phyloP scores from a whole-genome alignment of 768 basidiomycete species.

The Lentinula guzmanii region DNA sequence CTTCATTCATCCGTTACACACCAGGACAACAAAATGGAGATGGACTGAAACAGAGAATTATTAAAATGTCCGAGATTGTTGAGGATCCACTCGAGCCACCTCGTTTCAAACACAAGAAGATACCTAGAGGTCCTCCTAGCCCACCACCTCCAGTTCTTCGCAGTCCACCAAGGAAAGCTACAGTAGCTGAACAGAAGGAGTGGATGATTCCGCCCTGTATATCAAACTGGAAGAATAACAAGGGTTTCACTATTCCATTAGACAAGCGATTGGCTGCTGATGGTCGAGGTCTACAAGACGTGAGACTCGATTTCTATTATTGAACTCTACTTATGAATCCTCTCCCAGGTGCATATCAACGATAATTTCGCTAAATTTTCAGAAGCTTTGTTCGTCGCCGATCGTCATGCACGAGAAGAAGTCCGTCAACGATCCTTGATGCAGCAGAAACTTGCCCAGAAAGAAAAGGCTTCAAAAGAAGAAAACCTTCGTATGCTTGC shows the following conservation, averaged over 20 bases:
- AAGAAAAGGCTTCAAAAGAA: constrained; percentile 96
- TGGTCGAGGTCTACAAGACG: constrained; percentile 97
- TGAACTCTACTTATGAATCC: not conserved
- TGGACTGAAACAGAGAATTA: constrained; percentile 88
- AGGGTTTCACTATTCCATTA: constrained; percentile 97
- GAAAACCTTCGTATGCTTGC: constrained; percentile 92
- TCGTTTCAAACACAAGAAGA: constrained; percentile 98
- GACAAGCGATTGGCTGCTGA: constrained; percentile 98
- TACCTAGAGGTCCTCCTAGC: constrained; percentile 92
- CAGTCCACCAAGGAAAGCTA: constrained; percentile 93
- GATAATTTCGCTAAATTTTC: constrained; percentile 99
- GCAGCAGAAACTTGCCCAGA: constrained; percentile 98
- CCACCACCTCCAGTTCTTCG: constrained; percentile 94
- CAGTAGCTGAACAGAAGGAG: constrained; percentile 96
- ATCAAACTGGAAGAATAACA: constrained; percentile 99
- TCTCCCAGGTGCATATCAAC: constrained; percentile 85
- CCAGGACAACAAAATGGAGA: constrained; percentile 81
- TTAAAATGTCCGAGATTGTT: constrained; percentile 97
- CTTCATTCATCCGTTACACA: constrained; percentile 92
- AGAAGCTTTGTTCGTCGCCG: constrained; percentile 91
- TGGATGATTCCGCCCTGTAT: constrained; percentile 99
- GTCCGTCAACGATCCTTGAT: constrained; percentile 93
- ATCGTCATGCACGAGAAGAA: constrained; percentile 96
- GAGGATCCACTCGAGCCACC: constrained; percentile 98
- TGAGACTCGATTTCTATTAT: constrained; percentile 31